Conservation (phyloP, 805 yeast genomes). For the Ogataea methylovora region DNA sequence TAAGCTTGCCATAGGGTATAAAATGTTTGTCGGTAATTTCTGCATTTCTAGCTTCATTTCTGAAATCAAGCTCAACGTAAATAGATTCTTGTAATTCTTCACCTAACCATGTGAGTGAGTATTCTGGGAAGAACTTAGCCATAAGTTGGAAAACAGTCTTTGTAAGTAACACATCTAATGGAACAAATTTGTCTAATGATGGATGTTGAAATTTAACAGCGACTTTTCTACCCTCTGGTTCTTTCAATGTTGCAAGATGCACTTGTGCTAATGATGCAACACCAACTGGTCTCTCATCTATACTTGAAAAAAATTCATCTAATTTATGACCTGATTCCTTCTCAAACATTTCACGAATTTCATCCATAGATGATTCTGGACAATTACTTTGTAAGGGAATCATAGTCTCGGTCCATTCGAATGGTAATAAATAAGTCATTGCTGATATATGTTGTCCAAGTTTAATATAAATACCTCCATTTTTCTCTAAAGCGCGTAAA, state of each 20-base stretch:
- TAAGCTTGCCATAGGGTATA: constrained; percentile 39
- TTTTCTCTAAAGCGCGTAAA: constrained; percentile 65
- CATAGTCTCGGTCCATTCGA: constrained; percentile 95
- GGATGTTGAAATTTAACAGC: constrained; percentile 98
- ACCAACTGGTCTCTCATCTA: constrained; percentile 76
- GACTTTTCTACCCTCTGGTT: constrained; percentile 57
- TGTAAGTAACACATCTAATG: constrained; percentile 79
- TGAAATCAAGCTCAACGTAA: constrained; percentile 84
- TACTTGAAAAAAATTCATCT: constrained; percentile 57
- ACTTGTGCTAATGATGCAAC: constrained; percentile 97
- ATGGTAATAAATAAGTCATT: constrained; percentile 81
- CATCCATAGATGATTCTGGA: constrained; percentile 69
- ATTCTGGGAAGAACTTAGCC: constrained; percentile 81
- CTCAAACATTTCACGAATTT: constrained; percentile 58
- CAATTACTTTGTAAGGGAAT: constrained; percentile 86
- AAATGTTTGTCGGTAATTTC: constrained; percentile 63
- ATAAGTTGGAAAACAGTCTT: constrained; percentile 66
- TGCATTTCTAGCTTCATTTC: constrained; percentile 81
- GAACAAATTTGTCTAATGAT: constrained; percentile 75
- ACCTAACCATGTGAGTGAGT: constrained; percentile 91
- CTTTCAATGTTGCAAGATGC: constrained; percentile 60
- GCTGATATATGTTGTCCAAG: constrained; percentile 94
- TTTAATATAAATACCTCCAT: constrained; percentile 92
- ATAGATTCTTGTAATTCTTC: constrained; percentile 86
- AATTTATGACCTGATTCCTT: constrained; percentile 57